Evolutionary conservation across 2,329 filamentous ascomycete genomes (phyloP).

Genomic region (Cercospora beticola): DNA sequence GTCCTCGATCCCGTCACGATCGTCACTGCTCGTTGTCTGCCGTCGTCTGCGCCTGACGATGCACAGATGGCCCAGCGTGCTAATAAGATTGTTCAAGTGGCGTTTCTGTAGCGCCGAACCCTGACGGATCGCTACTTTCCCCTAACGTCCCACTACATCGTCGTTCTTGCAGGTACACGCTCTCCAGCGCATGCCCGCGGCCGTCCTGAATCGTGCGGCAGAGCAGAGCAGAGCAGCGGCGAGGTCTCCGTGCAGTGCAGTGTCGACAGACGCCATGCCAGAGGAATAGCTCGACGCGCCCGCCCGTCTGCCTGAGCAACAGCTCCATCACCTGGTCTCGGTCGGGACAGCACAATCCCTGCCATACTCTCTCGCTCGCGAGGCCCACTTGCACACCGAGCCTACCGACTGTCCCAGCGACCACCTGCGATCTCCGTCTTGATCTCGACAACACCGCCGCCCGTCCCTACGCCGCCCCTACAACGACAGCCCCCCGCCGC

Average conservation of each 20-base stretch:
- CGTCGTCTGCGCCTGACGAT: background rate
- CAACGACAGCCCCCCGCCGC: background rate
- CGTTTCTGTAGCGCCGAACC: background rate
- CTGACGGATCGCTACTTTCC: background rate
- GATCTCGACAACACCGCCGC: background rate
- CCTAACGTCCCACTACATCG: background rate
- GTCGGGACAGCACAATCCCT: background rate
- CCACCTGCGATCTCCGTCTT: background rate
- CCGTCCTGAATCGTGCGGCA: background rate
- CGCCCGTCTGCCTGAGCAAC: background rate
- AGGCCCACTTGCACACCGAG: background rate
- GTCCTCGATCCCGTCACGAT: background rate
- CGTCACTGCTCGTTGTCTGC: background rate
- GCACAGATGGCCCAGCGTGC: background rate
- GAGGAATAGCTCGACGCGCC: background rate
- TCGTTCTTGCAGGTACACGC: background rate
- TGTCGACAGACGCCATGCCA: background rate
- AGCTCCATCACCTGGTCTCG: background rate
- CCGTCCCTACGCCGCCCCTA: constrained; percentile 1
- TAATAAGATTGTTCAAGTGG: background rate
- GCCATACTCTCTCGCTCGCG: background rate
- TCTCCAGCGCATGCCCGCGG: background rate
- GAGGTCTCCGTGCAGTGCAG: background rate
- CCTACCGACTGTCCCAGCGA: background rate
- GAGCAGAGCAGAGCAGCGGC: background rate